phyloP scores from a whole-genome alignment of 257 asterid species.

The Coffea canephora region DNA sequence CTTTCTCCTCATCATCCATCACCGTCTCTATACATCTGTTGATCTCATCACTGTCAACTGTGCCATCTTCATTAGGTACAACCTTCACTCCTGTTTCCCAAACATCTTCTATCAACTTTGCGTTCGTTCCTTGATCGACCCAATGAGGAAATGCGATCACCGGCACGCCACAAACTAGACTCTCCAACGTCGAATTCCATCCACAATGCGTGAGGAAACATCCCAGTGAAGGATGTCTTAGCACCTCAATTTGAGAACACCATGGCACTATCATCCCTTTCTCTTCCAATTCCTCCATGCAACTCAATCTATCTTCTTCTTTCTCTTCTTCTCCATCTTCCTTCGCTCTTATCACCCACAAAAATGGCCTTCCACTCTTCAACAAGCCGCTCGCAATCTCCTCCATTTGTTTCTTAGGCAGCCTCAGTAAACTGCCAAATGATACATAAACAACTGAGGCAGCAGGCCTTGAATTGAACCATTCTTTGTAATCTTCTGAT shows the following conservation, averaged over 20 bases:
- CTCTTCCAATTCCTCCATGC: conserved; percentile 23
- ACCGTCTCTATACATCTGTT: conserved; percentile 27
- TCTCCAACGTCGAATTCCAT: conserved; percentile 31
- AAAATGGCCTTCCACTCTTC: conserved; percentile 19
- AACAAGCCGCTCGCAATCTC: conserved; percentile 22
- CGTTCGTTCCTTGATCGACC: conserved; percentile 22
- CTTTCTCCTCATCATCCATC: conserved; percentile 9
- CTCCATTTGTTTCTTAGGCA: conserved; percentile 18
- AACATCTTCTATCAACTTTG: conserved; percentile 22
- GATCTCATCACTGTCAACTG: conserved; percentile 18
- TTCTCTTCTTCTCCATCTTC: background rate
- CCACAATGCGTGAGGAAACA: conserved; percentile 27
- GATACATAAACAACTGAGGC: conserved; percentile 21
- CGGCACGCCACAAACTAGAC: conserved; percentile 25
- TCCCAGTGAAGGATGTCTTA: conserved; percentile 14
- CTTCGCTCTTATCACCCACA: conserved; percentile 28
- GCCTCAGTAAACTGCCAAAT: conserved; percentile 17
- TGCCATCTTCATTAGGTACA: conserved; percentile 15
- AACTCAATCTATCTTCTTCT: conserved; percentile 7
- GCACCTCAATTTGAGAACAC: conserved; percentile 9
- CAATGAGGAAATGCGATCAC: conserved; percentile 26
- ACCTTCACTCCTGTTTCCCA: conserved; percentile 22
- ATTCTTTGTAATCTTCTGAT: conserved; percentile 6
- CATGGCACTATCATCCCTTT: conserved; percentile 14
- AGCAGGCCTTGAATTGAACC: conserved; percentile 21